Conservation (phyloP, 805 yeast genomes). For the Sugiyamaella americana region DNA sequence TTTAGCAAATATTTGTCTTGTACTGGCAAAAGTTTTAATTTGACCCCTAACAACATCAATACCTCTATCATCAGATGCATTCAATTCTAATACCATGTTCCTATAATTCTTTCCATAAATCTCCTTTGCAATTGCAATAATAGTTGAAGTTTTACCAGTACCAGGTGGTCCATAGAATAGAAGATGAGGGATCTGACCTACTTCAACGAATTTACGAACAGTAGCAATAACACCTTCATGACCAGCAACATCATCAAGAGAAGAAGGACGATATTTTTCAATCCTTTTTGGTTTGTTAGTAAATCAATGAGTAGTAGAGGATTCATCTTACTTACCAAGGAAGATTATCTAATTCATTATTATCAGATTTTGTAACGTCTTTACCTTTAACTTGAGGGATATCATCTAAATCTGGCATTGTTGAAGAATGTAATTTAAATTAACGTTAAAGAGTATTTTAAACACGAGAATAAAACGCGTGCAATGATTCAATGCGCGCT, state of each 20-base stretch:
- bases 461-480: too few species aligned
- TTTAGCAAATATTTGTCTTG: slow-evolving; percentile 74
- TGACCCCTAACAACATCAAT: slow-evolving; percentile 97
- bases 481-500: too few species aligned
- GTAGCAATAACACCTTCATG: slow-evolving; percentile 83
- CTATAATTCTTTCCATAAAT: slow-evolving; percentile 75
- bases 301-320: background rate
- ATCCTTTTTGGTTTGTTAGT: slow-evolving; percentile 45
- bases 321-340: slow-evolving; percentile 41
- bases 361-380: slow-evolving; percentile 13
- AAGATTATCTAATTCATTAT: slow-evolving; percentile 40
- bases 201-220: slow-evolving; percentile 74
- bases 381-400: slow-evolving; percentile 2
- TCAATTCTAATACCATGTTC: slow-evolving; percentile 89
- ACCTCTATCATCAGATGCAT: slow-evolving; percentile 97
- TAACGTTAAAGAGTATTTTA: too few species aligned
- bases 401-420: background rate
- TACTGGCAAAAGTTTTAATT: slow-evolving; percentile 92
- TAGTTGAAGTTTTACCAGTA: slow-evolving; percentile 87
- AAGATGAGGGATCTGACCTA: slow-evolving; percentile 82
- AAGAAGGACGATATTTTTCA: slow-evolving; percentile 87
- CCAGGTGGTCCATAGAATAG: slow-evolving; percentile 96
- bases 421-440: too few species aligned
- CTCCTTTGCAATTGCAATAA: slow-evolving; percentile 80
- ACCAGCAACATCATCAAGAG: slow-evolving; percentile 84